Conservation (phyloP, 139 green algal species). For the Auxenochlorella pyrenoidosa region DNA sequence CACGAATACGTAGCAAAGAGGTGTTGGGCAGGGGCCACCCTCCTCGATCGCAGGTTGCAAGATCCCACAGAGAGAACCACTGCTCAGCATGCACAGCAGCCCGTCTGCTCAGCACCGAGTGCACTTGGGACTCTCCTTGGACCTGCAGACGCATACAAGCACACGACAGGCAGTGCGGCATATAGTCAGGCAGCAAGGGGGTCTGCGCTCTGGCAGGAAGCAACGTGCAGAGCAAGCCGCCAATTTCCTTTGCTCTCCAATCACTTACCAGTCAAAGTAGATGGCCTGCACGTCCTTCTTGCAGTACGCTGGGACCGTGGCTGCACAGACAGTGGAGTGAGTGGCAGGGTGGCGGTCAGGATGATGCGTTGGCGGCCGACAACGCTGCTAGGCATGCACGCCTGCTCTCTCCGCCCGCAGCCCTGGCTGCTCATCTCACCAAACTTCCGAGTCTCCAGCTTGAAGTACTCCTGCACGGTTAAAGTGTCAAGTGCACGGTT, state of each 20-base stretch:
- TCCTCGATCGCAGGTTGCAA: too few species aligned
- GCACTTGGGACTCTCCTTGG: neutral
- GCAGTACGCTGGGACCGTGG: neutral
- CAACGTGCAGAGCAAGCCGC: too few species aligned
- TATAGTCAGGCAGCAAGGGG: too few species aligned
- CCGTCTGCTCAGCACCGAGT: neutral
- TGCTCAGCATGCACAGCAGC: too few species aligned
- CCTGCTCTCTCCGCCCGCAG: neutral
- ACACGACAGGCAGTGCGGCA: too few species aligned
- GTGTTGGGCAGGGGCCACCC: too few species aligned
- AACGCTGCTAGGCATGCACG: neutral
- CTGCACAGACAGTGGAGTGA: neutral
- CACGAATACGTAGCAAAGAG: too few species aligned
- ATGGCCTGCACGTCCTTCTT: conserved; percentile 3
- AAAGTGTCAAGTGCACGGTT: too few species aligned
- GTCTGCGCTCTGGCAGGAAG: too few species aligned
- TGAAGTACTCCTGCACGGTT: neutral
- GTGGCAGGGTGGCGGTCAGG: neutral
- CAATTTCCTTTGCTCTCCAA: neutral
- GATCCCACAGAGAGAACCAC: too few species aligned
- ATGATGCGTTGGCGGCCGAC: too few species aligned
- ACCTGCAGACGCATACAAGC: too few species aligned
- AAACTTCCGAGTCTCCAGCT: neutral
- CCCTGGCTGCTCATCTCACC: neutral
- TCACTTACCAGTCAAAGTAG: neutral